Evolutionary conservation across 2,329 filamentous ascomycete genomes (phyloP), one percentile per base, ranked within the genome.

Genomic region (Plectosphaerella plurivora): DNA sequence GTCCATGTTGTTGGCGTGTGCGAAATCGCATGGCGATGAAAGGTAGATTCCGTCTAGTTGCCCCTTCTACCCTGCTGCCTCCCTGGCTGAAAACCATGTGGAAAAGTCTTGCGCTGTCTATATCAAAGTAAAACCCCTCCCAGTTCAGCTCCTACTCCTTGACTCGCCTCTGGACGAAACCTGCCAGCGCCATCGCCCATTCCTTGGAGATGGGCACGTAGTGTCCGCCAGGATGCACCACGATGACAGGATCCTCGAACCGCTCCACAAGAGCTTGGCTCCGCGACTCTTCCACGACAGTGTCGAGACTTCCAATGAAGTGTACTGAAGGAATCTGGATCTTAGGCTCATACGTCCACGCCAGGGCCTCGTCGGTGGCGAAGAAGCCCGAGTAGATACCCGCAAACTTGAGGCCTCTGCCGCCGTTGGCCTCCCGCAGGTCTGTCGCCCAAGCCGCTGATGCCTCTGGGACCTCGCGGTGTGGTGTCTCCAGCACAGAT

Each of bases 181-280:
- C 83, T 5, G 87, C 84, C 58, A 95, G 70, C 33, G 87, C 87
- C 75, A 87, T 86, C 18, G 87, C 83, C 80, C 88, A 94, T 59
- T 91, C 87, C 73, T 88, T 90, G 59, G 86, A 83, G 54, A 91
- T 84, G 0, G 93, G 93, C 63, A 97, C 81, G 63, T 96, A 91
- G 68, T 97, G 93, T 0, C 92, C 92, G 8, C 93, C 93, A 1
- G 93, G 92, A 69, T 96, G 91, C 61, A 87, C 80, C 60, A 83
- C 64, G 57, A 82, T 75, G 63, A 75, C 45, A 0, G 77, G 73
- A 58, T 76, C 76, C 57, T 67, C 78, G 67, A 81, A 91, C 53
- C 73, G 76, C 22, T 91, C 84, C 3, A 88, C 77, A 53, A 97
- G 70, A 20, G 75, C 79, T 61, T 81, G 74, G 66, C 83, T 89